Evolutionary conservation across 768 basidiomycete genomes (phyloP), one percentile per base, ranked within the genome.

Genomic region (Amanita muscaria): DNA sequence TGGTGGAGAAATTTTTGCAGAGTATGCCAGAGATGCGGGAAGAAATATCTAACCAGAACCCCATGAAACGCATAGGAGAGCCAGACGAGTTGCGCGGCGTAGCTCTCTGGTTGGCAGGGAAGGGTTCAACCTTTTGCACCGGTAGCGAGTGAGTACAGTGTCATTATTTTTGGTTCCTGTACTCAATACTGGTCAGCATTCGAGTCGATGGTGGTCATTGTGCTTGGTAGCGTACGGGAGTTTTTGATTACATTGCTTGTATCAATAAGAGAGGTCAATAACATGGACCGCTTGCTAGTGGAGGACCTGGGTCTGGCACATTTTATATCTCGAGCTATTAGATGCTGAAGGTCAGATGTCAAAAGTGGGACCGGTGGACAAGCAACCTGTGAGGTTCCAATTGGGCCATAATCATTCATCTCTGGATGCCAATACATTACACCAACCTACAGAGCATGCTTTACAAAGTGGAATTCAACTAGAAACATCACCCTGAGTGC

Each of bases 11-110:
- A 15, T 77, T 74, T 56, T 62, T 82, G 14, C 72, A 79, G 51
- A 62, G 55, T 8, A 63, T 80, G 41, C 79, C 80, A 0, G 65
- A 15, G 61, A 82, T 34, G 55, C n/a, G 67, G 18, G 66, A 65
- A n/a, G 67, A 74, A 50, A 81, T 79, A 80, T 70, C 76, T 15
- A 50, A 64, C 5, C 61, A 66, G 57, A 86, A 84, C 52, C 83
- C 84, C 0, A 56, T 85, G 10, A 78, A 77, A 0, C 69, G 83
- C 8, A 65, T 88, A 3, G 85, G 81, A 3, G 64, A 70, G 3
- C 74, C 80, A 0, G 79, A 83, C 51, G 85, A 88, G 59, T 56
- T 87, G 53, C 67, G 83, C 0, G 83, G 84, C 0, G 79, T 77
- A 0, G 70, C 73, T 12, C 58, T 76, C 0, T 87, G 81, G 78